These are phyloP conservation scores for Mortierella sp. DNA, from an alignment of 371 early-diverging fungal species.

Conservation along the genomic window DNA sequence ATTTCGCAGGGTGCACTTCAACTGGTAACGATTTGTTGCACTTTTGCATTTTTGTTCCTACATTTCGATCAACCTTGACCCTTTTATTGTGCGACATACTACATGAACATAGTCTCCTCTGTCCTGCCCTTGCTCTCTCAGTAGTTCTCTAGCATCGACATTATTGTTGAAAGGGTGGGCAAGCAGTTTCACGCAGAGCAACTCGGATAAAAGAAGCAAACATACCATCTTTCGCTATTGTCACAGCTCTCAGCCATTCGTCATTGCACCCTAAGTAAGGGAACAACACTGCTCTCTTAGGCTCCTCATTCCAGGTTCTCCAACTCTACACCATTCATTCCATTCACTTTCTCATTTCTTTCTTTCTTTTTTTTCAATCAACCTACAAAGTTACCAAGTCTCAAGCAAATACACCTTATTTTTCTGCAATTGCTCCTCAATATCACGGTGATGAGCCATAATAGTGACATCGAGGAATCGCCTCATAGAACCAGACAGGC, in stretches of 20 bases:
- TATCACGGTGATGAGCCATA: background rate
- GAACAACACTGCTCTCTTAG: background rate
- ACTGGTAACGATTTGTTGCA: background rate
- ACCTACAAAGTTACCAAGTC: background rate
- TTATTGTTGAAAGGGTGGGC: background rate
- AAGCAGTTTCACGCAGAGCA: background rate
- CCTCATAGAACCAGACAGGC: background rate
- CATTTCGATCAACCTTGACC: background rate
- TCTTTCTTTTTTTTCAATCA: background rate
- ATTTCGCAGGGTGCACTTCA: too few species aligned
- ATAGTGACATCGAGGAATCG: background rate
- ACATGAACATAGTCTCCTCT: background rate
- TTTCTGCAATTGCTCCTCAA: background rate
- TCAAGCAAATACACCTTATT: too few species aligned
- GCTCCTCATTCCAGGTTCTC: background rate
- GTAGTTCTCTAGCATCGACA: background rate
- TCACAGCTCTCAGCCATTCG: background rate
- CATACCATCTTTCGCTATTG: background rate
- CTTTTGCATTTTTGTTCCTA: background rate
- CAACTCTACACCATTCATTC: background rate
- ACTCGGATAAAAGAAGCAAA: background rate
- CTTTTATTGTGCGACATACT: background rate
- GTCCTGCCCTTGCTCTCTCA: background rate
- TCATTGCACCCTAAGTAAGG: background rate
- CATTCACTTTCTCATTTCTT: background rate